Evolutionary conservation across 176 grass and related monocot genomes (phyloP).

Genomic region (Carex kokanica): DNA sequence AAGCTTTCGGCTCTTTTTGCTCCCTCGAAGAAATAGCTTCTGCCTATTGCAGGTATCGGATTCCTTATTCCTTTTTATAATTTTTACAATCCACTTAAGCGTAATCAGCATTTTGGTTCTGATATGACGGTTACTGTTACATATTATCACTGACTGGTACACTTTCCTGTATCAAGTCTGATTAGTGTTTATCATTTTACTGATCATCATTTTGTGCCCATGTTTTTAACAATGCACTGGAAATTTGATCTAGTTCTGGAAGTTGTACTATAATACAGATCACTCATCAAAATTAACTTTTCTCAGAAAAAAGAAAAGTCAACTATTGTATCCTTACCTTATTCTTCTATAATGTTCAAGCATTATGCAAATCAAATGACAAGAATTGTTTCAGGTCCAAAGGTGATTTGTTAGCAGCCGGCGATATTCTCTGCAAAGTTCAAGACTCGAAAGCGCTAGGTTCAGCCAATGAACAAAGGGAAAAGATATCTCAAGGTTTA

Average conservation of each 20-base stretch:
- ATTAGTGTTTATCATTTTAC: neutral
- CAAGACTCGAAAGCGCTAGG: slow-evolving; percentile 40
- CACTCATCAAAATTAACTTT: neutral
- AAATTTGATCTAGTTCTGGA: neutral
- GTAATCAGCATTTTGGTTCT: neutral
- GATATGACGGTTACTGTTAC: neutral
- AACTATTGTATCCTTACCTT: neutral
- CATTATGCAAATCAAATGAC: neutral
- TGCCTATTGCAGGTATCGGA: slow-evolving; percentile 44
- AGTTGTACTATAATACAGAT: neutral
- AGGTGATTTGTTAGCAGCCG: slow-evolving; percentile 60
- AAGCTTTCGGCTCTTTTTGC: slow-evolving; percentile 62
- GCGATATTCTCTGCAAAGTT: slow-evolving; percentile 56
- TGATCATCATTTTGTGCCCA: neutral
- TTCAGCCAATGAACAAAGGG: slow-evolving; percentile 2
- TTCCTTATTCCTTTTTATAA: neutral
- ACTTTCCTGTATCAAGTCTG: neutral
- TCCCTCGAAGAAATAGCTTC: slow-evolving; percentile 77
- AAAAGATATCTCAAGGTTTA: slow-evolving; percentile 33
- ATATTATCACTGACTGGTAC: neutral
- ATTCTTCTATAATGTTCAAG: neutral
- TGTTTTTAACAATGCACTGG: neutral
- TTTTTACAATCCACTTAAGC: neutral
- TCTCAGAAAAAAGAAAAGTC: neutral
- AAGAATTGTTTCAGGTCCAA: slow-evolving; percentile 37